Evolutionary conservation across 805 yeast species (phyloP), one percentile per base, ranked within the genome.

Genomic region (Kuraishia molischiana): DNA sequence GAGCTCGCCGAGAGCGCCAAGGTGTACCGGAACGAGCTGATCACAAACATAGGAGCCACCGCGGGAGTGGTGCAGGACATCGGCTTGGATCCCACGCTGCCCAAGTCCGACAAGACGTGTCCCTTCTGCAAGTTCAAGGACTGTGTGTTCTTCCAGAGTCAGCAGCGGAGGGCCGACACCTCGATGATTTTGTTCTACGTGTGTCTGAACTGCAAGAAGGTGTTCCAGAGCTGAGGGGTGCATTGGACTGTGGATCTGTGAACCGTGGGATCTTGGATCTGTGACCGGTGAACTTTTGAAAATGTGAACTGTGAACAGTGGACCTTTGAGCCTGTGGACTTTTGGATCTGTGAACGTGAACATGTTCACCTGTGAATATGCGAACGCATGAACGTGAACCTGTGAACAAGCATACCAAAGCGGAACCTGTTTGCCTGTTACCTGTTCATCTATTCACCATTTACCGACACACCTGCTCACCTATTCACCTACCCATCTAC

Each of bases 21-120:
- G 54, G 95, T 92, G 29, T 86, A 85, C 58, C 71, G 97, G 47
- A 95, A 92, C 58, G 97, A 92, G 62, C 71, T 90, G 62, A 82
- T 86, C 47, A 77, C 97, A 11, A 82, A 84, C 51, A 85, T 90
- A 46, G 95, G 85, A 53, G 97, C 85, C 55, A 90, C 96, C 2
- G 97, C 97, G 1, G 97, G 97, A 50, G 95, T 85, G 38, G 95
- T 92, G 29, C 89, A 85, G 56, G 97, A 90, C 58, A 84, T 92
- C 47, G 97, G 96, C 1, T 69, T 80, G 19, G 99, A 92, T 60
- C 97, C 97, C n/a, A 92, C 98, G 2, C 77, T 92, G 54, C 99
- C 99, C 39, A 71, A 97, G 46, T 83, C 95, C 2, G 92, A 90
- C 58, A 85, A 85, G 54, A 89, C 84, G 50, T 92, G 99, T 59